phyloP scores from a whole-genome alignment of 371 early-diverging fungal genomes.

The Mortierella sp. region DNA sequence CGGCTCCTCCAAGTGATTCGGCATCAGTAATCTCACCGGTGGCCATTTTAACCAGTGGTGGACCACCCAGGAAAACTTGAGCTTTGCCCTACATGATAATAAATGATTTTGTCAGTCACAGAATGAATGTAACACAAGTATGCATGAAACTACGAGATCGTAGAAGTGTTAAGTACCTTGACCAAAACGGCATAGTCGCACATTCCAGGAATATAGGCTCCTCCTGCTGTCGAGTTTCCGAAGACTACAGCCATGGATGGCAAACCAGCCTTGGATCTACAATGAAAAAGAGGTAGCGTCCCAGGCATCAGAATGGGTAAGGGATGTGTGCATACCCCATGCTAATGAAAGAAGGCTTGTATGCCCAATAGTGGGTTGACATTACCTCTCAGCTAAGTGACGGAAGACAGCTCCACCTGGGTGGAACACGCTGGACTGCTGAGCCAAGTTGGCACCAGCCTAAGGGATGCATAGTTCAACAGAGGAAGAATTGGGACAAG shows the following conservation, averaged over 20 bases:
- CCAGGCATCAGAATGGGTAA: no score
- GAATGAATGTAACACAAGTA: background rate
- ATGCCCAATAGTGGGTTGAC: background rate
- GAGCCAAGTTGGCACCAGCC: slow-evolving; percentile 83
- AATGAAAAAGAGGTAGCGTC: no score
- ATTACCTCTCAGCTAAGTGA: slow-evolving; percentile 70
- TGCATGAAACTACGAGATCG: background rate
- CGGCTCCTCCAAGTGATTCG: slow-evolving; percentile 81
- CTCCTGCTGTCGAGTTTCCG: slow-evolving; percentile 85
- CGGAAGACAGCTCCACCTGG: slow-evolving; percentile 80
- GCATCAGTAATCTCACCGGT: slow-evolving; percentile 81
- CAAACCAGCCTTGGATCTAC: slow-evolving; percentile 75
- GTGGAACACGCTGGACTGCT: slow-evolving; percentile 81
- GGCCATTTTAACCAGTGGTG: slow-evolving; percentile 84
- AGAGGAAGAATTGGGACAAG: background rate
- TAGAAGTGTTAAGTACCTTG: slow-evolving; percentile 58
- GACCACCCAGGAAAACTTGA: slow-evolving; percentile 81
- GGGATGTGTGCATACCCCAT: background rate
- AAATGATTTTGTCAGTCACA: background rate
- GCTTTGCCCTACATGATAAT: slow-evolving; percentile 66
- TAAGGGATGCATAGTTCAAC: no score
- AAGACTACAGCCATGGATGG: slow-evolving; percentile 80
- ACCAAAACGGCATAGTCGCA: slow-evolving; percentile 83
- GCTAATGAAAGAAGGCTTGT: background rate
- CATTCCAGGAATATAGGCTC: slow-evolving; percentile 83